Percentiles rank a stretch among this genome's conserved stretches.
Evolutionary conservation across 2,329 filamentous ascomycete species (phyloP).

Genomic region (Cladosporium sp.): DNA sequence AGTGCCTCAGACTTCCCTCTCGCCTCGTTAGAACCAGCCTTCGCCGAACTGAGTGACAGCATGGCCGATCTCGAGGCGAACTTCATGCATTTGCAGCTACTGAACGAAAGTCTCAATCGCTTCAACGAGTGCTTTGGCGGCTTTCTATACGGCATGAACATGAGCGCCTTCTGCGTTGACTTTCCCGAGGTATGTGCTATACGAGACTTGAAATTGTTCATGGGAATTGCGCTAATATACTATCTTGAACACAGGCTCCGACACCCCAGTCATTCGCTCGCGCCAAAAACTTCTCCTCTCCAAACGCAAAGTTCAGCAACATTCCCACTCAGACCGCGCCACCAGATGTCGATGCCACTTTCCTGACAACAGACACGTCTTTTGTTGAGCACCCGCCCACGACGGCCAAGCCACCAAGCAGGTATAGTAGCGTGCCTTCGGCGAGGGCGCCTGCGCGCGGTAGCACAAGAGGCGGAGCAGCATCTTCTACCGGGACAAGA

Average conservation of each 20-base stretch:
- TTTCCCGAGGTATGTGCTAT: slow-evolving; percentile 71
- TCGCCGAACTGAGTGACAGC: slow-evolving; percentile 87
- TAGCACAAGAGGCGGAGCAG: slow-evolving; percentile 31
- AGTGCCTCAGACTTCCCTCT: slow-evolving; percentile 54
- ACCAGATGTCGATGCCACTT: slow-evolving; percentile 60
- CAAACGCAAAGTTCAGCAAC: not conserved
- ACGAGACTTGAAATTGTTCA: too few species aligned
- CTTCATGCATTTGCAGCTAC: slow-evolving; percentile 93
- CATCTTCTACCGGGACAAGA: too few species aligned
- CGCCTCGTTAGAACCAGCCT: slow-evolving; percentile 78
- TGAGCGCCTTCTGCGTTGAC: slow-evolving; percentile 98
- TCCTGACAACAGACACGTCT: slow-evolving; percentile 86
- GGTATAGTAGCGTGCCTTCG: slow-evolving; percentile 30
- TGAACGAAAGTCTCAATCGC: slow-evolving; percentile 88
- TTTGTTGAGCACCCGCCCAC: slow-evolving; percentile 78
- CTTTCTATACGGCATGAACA: slow-evolving; percentile 93
- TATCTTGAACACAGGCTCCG: slow-evolving; percentile 64
- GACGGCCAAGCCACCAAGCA: slow-evolving; percentile 45
- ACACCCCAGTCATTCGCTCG: slow-evolving; percentile 76
- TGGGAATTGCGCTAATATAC: too few species aligned
- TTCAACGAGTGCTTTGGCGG: slow-evolving; percentile 96
- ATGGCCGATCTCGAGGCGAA: slow-evolving; percentile 96
- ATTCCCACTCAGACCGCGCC: slow-evolving; percentile 7
- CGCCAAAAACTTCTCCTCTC: slow-evolving; percentile 11
- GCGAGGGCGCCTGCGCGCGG: slow-evolving; percentile 33